Evolutionary conservation across 345 rosid genomes (phyloP), one percentile per base, ranked within the genome.

Genomic region (Heritiera littoralis): DNA sequence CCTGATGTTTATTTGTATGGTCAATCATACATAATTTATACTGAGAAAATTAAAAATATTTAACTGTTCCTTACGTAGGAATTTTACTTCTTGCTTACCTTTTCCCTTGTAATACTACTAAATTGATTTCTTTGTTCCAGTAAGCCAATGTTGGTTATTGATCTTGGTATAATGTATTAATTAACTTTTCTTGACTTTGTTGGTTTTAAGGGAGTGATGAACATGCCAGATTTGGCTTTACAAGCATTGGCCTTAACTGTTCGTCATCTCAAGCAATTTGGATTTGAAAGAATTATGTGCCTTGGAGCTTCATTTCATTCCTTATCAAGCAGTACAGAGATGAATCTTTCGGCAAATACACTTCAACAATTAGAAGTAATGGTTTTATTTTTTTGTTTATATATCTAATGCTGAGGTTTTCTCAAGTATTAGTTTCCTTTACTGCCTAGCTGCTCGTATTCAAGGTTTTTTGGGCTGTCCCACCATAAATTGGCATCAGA

Each of bases 361-460:
- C 86, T 95, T 84, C 96, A 95, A 81, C 99, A 95, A 70, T 85
- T 93, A 86, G 99, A 95, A 94, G 99, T 95, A 72, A 75, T 80
- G 67, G 52, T 70, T 59, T 38, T 51, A n/a, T 28, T 6, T 11
- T 45, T 18, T 32, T 30, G 32, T 49, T 23, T 51, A 12, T 32
- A 20, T 23, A 52, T 56, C 48, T 52, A 56, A 20, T 51, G 17
- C 18, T 79, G 20, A 9, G 6, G 10, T 49, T 28, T 59, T 45
- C 32, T 63, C 28, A 5, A 41, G 12, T 1, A 6, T 52, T 43
- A 11, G 17, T 64, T 80, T 66, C 30, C 71, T 30, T 46, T 49
- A 48, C 13, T 60, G 49, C 58, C 63, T 18, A 54, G 17, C 73
- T 28, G 41, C 68, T 74, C 59, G 69, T 65, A 41, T 38, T 60